These are phyloP conservation scores for Babesia bovis DNA, from an alignment of 169 alveolate genomes.

Conservation along the genomic window DNA sequence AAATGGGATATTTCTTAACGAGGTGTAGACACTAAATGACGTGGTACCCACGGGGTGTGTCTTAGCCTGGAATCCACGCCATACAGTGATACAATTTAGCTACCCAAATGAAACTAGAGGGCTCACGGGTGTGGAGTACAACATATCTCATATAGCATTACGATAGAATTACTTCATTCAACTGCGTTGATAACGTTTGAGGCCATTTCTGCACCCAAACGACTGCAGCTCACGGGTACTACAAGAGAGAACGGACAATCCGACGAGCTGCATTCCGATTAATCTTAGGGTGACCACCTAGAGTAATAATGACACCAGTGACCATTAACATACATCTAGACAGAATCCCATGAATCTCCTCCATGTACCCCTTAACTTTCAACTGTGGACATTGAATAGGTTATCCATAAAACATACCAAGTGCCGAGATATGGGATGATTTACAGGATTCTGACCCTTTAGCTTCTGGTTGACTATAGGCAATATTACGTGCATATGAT, in stretches of 20 bases:
- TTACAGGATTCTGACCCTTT: conserved; percentile 34
- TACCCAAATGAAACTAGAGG: too few species aligned
- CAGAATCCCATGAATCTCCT: conserved; percentile 32
- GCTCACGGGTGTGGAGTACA: too few species aligned
- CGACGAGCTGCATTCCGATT: conserved; percentile 41
- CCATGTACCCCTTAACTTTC: conserved; percentile 51
- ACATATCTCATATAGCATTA: background rate
- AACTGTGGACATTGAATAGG: conserved; percentile 17
- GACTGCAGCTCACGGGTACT: too few species aligned
- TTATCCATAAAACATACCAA: conserved; percentile 54
- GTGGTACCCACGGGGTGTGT: too few species aligned
- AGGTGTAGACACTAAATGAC: too few species aligned
- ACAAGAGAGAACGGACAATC: conserved; percentile 18
- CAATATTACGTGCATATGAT: background rate
- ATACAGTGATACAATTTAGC: too few species aligned
- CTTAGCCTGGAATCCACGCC: too few species aligned
- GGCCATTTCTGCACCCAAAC: too few species aligned
- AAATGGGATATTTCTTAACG: too few species aligned
- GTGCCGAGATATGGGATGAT: conserved; percentile 27
- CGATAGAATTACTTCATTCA: too few species aligned
- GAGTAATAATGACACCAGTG: too few species aligned
- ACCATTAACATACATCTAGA: conserved; percentile 23
- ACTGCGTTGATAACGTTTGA: too few species aligned
- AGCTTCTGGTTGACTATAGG: conserved; percentile 38
- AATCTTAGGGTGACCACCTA: conserved; percentile 12